Evolutionary conservation across 257 asterid genomes (phyloP), one percentile per base, ranked within the genome.

Genomic region (Catharanthus roseus): DNA sequence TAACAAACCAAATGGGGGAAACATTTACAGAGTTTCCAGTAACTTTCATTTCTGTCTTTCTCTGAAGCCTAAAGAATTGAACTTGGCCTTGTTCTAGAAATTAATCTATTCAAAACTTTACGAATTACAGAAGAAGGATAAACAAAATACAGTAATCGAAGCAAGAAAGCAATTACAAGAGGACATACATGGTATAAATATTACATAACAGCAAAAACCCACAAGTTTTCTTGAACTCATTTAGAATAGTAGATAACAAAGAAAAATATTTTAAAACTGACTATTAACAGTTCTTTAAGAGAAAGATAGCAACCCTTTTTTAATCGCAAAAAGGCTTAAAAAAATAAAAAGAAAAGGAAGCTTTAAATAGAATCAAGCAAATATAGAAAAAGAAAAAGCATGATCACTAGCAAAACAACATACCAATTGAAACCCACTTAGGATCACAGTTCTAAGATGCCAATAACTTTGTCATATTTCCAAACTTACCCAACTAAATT

Each of bases 331-430:
- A 58, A 58, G 41, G n/a, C 41, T 58, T 62, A 45, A 34, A n/a
- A n/a, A n/a, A 62, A 34, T 28, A 62, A 34, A 34, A 33, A 19
- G n/a, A 61, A 33, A 62, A 62, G 13, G 45, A 62, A 62, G 47
- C 67, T 45, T 62, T 19, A 62, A 47, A 62, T 47, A 38, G 33
- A 62, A 62, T 62, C 67, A 62, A 62, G 67, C 28, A 62, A 18
- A 34, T 34, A 62, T 7, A 58, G 4, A 6, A 29, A 16, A 16
- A 15, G 55, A 60, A 15, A 33, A 61, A 28, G 66, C 9, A 61
- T 61, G 66, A 61, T 61, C 66, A 61, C 66, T 33, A 61, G 18
- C 1, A 31, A 33, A 61, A 62, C 6, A 62, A 34, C 47, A 62
- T 34, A n/a, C 29, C 29, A 28, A 62, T 9, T 34, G 18, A 62